These are phyloP conservation scores for Paecilomyces niveus DNA, from an alignment of 2,329 filamentous ascomycete species.

Conservation along the genomic window DNA sequence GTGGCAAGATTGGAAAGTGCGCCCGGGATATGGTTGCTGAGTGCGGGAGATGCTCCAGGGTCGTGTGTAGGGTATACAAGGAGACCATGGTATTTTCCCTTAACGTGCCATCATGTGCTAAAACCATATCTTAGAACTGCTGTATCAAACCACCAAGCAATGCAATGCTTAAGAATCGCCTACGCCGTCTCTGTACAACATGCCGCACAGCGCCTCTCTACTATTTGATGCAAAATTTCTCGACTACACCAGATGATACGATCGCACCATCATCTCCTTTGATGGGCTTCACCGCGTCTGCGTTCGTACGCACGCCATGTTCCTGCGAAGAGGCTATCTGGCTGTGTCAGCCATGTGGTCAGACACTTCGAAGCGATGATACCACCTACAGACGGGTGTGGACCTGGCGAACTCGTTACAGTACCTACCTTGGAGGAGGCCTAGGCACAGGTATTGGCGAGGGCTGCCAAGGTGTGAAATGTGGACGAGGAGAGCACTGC, in stretches of 20 bases:
- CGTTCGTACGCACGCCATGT: slow-evolving; percentile 51
- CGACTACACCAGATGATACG: slow-evolving; percentile 24
- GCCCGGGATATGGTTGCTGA: slow-evolving; percentile 80
- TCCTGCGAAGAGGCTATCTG: slow-evolving; percentile 57
- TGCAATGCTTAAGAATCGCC: slow-evolving; percentile 61
- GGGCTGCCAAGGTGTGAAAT: slow-evolving; percentile 80
- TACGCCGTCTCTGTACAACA: slow-evolving; percentile 70
- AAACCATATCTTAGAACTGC: slow-evolving; percentile 61
- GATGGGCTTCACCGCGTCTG: slow-evolving; percentile 39
- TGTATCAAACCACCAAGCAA: slow-evolving; percentile 72
- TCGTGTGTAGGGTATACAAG: slow-evolving; percentile 68
- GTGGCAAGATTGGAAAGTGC: slow-evolving; percentile 68
- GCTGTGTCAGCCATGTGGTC: slow-evolving; percentile 80
- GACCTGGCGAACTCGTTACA: slow-evolving; percentile 84
- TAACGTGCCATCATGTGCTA: not conserved
- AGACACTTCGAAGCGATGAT: slow-evolving; percentile 54
- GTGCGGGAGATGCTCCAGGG: slow-evolving; percentile 67
- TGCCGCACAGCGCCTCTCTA: slow-evolving; percentile 66
- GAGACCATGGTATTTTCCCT: not conserved
- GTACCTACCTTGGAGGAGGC: slow-evolving; percentile 66
- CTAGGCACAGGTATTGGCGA: slow-evolving; percentile 83
- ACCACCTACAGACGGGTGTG: slow-evolving; percentile 62
- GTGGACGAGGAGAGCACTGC: slow-evolving; percentile 70
- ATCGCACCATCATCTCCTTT: slow-evolving; percentile 15
- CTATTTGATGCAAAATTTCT: slow-evolving; percentile 16